These are phyloP conservation scores for Lobosporangium transversale DNA, from an alignment of 192 early-diverging fungal genomes.

Conservation along the genomic window DNA sequence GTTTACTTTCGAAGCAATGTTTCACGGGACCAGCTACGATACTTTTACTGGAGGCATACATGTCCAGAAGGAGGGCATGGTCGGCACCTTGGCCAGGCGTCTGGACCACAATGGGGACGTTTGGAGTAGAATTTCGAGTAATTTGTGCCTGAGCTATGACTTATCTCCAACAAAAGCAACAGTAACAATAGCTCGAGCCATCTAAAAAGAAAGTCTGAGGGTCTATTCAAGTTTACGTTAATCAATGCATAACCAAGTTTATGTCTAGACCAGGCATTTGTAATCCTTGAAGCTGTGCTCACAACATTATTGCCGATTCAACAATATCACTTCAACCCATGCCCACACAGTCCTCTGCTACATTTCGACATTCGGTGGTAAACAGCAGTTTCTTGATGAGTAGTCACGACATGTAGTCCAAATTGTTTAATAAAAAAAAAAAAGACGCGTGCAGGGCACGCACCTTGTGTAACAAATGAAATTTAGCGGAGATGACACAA, in stretches of 20 bases:
- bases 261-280: conserved; percentile 55
- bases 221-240: conserved; percentile 59
- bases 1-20: conserved; percentile 61
- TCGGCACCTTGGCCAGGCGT: conserved; percentile 48
- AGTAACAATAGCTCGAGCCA: conserved; percentile 16
- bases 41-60: conserved; percentile 54
- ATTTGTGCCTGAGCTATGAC: conserved; percentile 68
- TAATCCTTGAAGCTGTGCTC: conserved; percentile 49
- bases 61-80: conserved; percentile 61
- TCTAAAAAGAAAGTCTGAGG: conserved; percentile 36
- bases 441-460: too few relatives aligned
- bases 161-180: conserved; percentile 7
- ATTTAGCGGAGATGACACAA: too few relatives aligned
- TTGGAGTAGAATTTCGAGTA: conserved; percentile 63
- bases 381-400: too few relatives aligned
- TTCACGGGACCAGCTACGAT: conserved; percentile 62
- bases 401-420: too few relatives aligned
- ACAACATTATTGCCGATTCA: conserved; percentile 33
- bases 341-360: conserved; percentile 27
- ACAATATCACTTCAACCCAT: conserved; percentile 29
- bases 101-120: conserved; percentile 33
- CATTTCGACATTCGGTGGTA: too few relatives aligned
- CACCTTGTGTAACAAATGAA: too few relatives aligned
- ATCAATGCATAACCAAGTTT: conserved; percentile 69
- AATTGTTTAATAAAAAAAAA: too few relatives aligned